A percentile compares a stretch with the other conserved stretches of the same genome.
Conservation (phyloP, 1,284 basidiomycete genomes). For the Sporisorium reilianum region DNA sequence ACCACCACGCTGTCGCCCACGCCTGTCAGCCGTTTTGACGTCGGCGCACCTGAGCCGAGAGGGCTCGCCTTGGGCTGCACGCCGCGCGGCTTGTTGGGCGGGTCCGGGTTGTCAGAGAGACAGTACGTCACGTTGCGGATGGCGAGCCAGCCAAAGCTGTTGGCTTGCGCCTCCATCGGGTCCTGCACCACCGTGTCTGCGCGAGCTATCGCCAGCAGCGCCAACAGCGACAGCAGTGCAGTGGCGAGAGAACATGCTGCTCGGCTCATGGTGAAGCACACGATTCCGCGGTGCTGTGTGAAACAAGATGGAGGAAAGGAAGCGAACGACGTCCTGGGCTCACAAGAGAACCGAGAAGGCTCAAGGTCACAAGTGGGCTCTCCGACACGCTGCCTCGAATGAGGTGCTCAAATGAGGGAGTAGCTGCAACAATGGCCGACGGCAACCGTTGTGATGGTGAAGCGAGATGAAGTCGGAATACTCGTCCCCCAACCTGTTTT, state of each 20-base stretch:
- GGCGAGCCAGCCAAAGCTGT: conserved; percentile 43
- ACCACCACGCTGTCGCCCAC: conserved; percentile 47
- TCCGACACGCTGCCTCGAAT: background rate
- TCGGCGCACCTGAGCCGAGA: background rate
- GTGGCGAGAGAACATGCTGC: background rate
- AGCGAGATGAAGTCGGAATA: background rate
- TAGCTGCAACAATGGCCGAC: background rate
- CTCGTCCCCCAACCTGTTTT: background rate
- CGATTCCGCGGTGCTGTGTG: no score
- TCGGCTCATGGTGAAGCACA: background rate
- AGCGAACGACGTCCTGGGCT: background rate
- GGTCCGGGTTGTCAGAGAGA: conserved; percentile 19
- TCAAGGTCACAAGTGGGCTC: background rate
- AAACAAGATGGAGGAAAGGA: no score
- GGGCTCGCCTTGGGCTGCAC: conserved; percentile 15
- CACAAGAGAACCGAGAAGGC: background rate
- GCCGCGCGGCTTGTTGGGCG: conserved; percentile 29
- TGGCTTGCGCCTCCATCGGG: conserved; percentile 30
- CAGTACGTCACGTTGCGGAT: conserved; percentile 47
- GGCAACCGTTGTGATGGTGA: background rate
- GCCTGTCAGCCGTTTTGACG: conserved; percentile 13
- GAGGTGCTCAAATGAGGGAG: background rate
- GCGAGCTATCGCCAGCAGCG: background rate
- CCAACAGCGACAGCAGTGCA: background rate
- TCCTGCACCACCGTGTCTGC: conserved; percentile 12